phyloP scores from a whole-genome alignment of 192 early-diverging fungal genomes.

The Polychytrium aggregatum region DNA sequence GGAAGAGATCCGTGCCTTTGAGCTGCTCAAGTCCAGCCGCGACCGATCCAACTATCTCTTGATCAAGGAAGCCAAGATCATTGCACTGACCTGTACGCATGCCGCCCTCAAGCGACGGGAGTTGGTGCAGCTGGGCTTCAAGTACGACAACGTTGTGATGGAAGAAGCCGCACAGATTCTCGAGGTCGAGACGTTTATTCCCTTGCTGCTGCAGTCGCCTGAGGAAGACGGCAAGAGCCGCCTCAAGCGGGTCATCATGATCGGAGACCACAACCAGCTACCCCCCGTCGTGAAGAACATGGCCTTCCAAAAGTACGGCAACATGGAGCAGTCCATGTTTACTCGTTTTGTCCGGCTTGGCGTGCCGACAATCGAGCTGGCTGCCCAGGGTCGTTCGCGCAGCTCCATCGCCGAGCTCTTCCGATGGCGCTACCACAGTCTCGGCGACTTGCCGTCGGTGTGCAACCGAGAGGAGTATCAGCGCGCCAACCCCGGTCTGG shows the following conservation, averaged over 20 bases:
- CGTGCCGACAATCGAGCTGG: slow-evolving; percentile 82
- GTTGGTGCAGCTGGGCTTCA: slow-evolving; percentile 79
- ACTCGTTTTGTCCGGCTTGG: slow-evolving; percentile 81
- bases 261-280: slow-evolving; percentile 96
- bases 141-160: slow-evolving; percentile 91
- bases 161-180: slow-evolving; percentile 95
- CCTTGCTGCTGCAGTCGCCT: slow-evolving; percentile 64
- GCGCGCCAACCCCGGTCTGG: slow-evolving; percentile 75
- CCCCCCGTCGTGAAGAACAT: slow-evolving; percentile 90
- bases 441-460: slow-evolving; percentile 10
- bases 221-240: slow-evolving; percentile 41
- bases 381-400: slow-evolving; percentile 79
- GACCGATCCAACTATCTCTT: slow-evolving; percentile 87
- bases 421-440: slow-evolving; percentile 67
- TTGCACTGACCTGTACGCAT: slow-evolving; percentile 97
- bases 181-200: slow-evolving; percentile 92
- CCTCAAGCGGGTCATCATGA: slow-evolving; percentile 82
- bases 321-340: slow-evolving; percentile 95
- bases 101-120: slow-evolving; percentile 84
- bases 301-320: slow-evolving; percentile 72
- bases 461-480: slow-evolving; percentile 31
- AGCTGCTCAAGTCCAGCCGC: slow-evolving; percentile 64
- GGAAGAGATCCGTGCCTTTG: slow-evolving; percentile 87
- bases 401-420: slow-evolving; percentile 72
- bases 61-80: slow-evolving; percentile 89